Base-by-base conservation (phyloP, 164 flowering plant species). In the Kingdonia uniflora region DNA sequence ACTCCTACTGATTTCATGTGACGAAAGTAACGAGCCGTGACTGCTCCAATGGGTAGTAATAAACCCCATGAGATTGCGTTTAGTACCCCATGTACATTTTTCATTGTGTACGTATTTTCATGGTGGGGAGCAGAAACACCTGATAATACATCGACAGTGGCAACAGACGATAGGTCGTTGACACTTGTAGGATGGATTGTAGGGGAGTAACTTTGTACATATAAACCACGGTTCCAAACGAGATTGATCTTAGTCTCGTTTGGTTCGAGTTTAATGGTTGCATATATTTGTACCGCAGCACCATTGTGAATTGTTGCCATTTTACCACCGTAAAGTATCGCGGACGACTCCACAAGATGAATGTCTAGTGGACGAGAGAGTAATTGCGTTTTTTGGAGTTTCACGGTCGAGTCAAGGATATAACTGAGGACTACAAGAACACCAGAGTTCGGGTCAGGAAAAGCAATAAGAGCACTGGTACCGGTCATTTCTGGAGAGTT, bases 171-270 rank as follows among this genome's bases (percentile, higher is more conserved):
- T 7, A 92, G 88, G 67, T 92, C 98, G 56, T 63, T 70, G 19
- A 68, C 29, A 14, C 84, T 69, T 3, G 95, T 84, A 0, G 88
- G 90, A 39, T 92, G 98, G 58, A 92, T 80, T 22, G 98, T 78
- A 2, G 98, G 98, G 13, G 98, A 92, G 80, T 92, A 85, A 60
- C 96, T 95, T 65, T 92, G 98, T 24, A 92, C 96, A 33, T 92
- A 92, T 14, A 85, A 67, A 0, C 98, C 98, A 0, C 95, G 69
- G 70, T 92, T 92, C 98, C 98, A 92, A 0, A 85, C 80, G 21
- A 56, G 52, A 58, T 92, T 78, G 64, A 92, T 59, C 49, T 62
- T 76, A 20, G 91, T 80, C 25, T 64, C 77, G 65, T 92, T 92
- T 0, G 81, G 68, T 0, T 3, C 49, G 0, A 92, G 87, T 47